These are phyloP conservation scores for Aegilops longissima DNA, from an alignment of 176 grass and related monocot species.

Conservation along the genomic window DNA sequence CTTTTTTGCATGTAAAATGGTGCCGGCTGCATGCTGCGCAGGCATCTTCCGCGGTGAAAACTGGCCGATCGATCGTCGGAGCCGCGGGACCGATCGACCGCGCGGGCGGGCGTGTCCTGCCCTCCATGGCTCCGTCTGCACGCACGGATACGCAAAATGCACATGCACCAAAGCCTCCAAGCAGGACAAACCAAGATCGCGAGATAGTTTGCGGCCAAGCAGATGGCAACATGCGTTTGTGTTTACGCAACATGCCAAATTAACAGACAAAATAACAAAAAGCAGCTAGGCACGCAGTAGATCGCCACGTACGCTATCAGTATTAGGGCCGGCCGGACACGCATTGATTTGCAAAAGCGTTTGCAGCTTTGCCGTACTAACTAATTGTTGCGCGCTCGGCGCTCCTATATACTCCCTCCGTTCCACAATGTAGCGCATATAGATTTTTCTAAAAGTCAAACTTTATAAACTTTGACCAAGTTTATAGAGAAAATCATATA, in stretches of 20 bases:
- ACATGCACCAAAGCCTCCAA: neutral
- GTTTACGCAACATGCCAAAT: neutral
- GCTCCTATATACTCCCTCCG: neutral
- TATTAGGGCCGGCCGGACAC: neutral
- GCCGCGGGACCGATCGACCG: neutral
- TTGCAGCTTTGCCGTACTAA: neutral
- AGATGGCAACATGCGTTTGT: neutral
- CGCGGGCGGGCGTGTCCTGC: neutral
- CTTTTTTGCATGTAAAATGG: too few relatives aligned
- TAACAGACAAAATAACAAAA: neutral
- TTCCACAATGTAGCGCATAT: too few relatives aligned
- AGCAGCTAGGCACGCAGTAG: too few relatives aligned
- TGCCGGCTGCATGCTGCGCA: too few relatives aligned
- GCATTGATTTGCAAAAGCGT: neutral
- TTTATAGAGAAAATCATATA: too few relatives aligned
- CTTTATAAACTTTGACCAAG: too few relatives aligned
- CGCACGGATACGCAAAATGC: neutral
- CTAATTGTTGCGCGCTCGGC: neutral
- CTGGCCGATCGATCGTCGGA: too few relatives aligned
- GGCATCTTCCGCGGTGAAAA: neutral
- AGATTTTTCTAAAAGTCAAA: too few relatives aligned
- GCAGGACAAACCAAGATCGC: neutral
- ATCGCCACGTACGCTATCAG: neutral
- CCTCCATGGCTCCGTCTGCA: neutral
- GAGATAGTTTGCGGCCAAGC: neutral